A percentile compares a stretch with the other conserved stretches of the same genome.
Conservation (phyloP, 2,329 filamentous ascomycete species). For the Botrytis fabae region DNA sequence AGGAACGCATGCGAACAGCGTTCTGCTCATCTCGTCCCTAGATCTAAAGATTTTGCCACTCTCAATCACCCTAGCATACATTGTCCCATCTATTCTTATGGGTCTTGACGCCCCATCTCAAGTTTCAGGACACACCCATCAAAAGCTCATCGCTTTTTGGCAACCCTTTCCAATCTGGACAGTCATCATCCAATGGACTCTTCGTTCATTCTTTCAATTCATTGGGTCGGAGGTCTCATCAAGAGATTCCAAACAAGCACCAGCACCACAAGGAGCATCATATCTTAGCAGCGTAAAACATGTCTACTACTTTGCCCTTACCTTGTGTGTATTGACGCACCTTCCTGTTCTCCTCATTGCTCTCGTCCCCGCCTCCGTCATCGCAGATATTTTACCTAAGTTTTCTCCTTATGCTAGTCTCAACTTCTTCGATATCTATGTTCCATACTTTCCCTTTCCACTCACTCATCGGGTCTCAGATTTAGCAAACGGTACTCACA, state of each 20-base stretch:
- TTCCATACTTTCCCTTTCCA: conserved; percentile 41
- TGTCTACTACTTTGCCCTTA: conserved; percentile 43
- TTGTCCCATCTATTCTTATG: conserved; percentile 48
- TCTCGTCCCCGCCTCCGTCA: conserved; percentile 42
- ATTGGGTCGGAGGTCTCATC: conserved; percentile 29
- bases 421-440: conserved; percentile 45
- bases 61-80: conserved; percentile 46
- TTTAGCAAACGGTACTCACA: conserved; percentile 44
- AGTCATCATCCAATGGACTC: conserved; percentile 43
- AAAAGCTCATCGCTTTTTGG: conserved; percentile 51
- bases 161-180: conserved; percentile 52
- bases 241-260: conserved; percentile 31
- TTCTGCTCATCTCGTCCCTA: conserved; percentile 36
- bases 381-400: conserved; percentile 41
- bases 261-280: conserved; percentile 29
- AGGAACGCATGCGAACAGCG: conserved; percentile 40
- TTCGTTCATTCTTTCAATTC: conserved; percentile 26
- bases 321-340: conserved; percentile 44
- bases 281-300: conserved; percentile 33
- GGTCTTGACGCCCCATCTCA: conserved; percentile 45
- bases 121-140: conserved; percentile 46
- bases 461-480: conserved; percentile 31
- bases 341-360: conserved; percentile 46
- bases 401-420: conserved; percentile 39
- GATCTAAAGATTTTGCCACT: conserved; percentile 43